These are phyloP conservation scores for Barnettozyma hawaiiensis DNA, from an alignment of 1,139 yeast species.

Conservation along the genomic window DNA sequence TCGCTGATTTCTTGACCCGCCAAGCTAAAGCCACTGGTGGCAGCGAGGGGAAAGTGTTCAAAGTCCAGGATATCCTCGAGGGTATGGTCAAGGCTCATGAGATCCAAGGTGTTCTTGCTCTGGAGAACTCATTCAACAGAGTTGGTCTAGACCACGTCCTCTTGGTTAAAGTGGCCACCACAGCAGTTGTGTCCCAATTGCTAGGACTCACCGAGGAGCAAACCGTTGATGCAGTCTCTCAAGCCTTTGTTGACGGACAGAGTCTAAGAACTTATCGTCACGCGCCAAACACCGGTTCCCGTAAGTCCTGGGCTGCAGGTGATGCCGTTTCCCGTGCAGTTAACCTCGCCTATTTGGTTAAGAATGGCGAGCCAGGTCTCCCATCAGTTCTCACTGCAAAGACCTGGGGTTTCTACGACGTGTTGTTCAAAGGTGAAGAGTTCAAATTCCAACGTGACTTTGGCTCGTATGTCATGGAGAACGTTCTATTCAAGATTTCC, in stretches of 20 bases:
- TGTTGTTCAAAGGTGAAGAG: conserved; percentile 45
- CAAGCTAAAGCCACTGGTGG: conserved; percentile 35
- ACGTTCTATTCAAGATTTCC: conserved; percentile 52
- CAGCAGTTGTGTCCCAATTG: conserved; percentile 53
- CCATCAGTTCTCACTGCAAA: conserved; percentile 52
- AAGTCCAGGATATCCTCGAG: conserved; percentile 44
- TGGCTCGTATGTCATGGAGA: conserved; percentile 60
- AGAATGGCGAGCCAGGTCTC: conserved; percentile 50
- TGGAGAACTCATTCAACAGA: conserved; percentile 52
- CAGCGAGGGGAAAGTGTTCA: conserved; percentile 37
- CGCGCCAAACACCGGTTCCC: conserved; percentile 57
- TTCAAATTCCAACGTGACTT: conserved; percentile 48
- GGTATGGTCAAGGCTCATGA: conserved; percentile 58
- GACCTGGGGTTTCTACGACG: conserved; percentile 61
- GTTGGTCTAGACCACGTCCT: conserved; percentile 59
- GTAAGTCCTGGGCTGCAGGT: conserved; percentile 66
- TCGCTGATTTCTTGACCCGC: conserved; percentile 51
- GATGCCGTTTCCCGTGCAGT: conserved; percentile 59
- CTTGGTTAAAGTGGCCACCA: conserved; percentile 54
- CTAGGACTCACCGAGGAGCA: conserved; percentile 44
- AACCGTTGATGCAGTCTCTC: conserved; percentile 50
- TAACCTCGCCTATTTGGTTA: conserved; percentile 46
- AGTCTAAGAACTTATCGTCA: conserved; percentile 54
- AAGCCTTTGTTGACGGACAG: conserved; percentile 57
- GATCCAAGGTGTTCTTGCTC: conserved; percentile 52